Evolutionary conservation across 1,284 basidiomycete species (phyloP).

Genomic region (Rhodotorula sp.): DNA sequence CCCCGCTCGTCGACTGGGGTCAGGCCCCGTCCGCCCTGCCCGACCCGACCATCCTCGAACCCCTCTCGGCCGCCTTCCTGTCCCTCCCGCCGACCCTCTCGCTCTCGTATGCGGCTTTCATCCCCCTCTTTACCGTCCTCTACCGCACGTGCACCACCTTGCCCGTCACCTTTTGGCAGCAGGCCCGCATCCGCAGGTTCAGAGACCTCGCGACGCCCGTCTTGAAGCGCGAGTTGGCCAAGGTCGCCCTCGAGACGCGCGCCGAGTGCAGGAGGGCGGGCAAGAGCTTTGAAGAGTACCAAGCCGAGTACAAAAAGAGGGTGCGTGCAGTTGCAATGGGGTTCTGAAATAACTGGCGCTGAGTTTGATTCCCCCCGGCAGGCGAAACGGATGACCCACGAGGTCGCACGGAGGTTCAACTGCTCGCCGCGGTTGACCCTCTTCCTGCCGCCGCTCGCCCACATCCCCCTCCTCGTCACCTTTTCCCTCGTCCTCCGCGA

Average conservation of each 20-base stretch:
- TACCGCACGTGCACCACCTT: constrained; percentile 66
- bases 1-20: constrained; percentile 21
- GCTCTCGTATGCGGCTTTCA: constrained; percentile 65
- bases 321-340: too few relatives aligned
- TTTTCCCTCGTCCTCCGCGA: constrained; percentile 62
- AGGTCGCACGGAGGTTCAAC: constrained; percentile 60
- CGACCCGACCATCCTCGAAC: constrained; percentile 33
- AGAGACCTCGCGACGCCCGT: constrained; percentile 68
- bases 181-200: constrained; percentile 61
- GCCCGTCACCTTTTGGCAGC: constrained; percentile 77
- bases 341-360: too few relatives aligned
- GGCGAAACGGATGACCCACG: constrained; percentile 60
- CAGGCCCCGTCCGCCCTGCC: constrained; percentile 18
- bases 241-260: constrained; percentile 51
- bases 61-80: constrained; percentile 36
- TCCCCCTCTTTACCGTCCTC: constrained; percentile 68
- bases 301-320: constrained; percentile 48
- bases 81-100: constrained; percentile 38
- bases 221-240: constrained; percentile 58
- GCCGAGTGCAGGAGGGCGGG: constrained; percentile 58
- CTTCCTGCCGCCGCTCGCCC: constrained; percentile 62
- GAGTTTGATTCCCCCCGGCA: too few relatives aligned
- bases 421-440: constrained; percentile 64
- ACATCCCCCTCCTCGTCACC: constrained; percentile 70
- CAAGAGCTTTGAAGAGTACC: constrained; percentile 57